Percentiles rank a stretch among this genome's conserved stretches.
These are phyloP conservation scores for Cladosporium sp. DNA, from an alignment of 2,329 filamentous ascomycete species.

Conservation along the genomic window DNA sequence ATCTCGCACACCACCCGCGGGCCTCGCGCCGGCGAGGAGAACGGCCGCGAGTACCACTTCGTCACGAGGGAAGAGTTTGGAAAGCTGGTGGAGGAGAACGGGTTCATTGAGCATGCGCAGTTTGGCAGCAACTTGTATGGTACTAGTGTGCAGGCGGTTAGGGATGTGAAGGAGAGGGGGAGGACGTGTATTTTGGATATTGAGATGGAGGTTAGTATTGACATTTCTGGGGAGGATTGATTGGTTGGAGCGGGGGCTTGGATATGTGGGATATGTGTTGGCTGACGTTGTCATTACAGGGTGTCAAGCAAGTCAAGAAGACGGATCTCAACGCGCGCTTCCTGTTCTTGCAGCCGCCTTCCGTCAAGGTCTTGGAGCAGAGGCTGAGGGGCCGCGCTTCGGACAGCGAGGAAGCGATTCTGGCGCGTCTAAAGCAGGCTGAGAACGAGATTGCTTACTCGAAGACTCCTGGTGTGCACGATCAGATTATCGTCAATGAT, in stretches of 20 bases:
- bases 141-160: constrained; percentile 76
- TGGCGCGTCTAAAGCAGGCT: constrained; percentile 70
- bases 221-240: not conserved
- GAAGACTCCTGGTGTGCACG: constrained; percentile 65
- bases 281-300: constrained; percentile 44
- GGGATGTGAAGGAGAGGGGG: constrained; percentile 68
- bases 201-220: constrained; percentile 81
- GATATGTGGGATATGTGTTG: not conserved
- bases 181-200: constrained; percentile 86
- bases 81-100: constrained; percentile 64
- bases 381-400: constrained; percentile 73
- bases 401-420: constrained; percentile 72
- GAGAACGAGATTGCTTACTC: constrained; percentile 73
- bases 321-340: constrained; percentile 74
- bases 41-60: constrained; percentile 82
- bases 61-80: constrained; percentile 67
- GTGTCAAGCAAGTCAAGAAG: constrained; percentile 88
- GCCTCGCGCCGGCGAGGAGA: constrained; percentile 71
- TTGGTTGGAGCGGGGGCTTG: not conserved
- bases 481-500: constrained; percentile 67
- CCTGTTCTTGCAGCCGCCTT: constrained; percentile 82
- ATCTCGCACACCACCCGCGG: constrained; percentile 72
- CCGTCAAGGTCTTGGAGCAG: constrained; percentile 69
- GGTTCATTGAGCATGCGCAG: constrained; percentile 83
- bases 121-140: constrained; percentile 88